These are phyloP conservation scores for Tulasnella sp. DNA, from an alignment of 768 basidiomycete species.

Conservation along the genomic window DNA sequence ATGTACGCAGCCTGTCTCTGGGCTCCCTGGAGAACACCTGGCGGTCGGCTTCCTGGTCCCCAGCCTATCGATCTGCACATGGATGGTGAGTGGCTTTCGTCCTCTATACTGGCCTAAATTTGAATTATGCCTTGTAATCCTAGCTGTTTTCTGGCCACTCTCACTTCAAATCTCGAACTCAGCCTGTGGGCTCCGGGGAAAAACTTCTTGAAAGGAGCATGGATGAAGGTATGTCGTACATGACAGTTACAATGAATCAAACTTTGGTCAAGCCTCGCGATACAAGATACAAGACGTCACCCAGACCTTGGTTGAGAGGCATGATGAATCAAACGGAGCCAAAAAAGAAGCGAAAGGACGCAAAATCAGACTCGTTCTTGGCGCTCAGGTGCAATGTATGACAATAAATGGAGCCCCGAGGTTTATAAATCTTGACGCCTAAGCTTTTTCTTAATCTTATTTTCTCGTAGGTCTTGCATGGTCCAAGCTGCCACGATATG, in stretches of 20 bases:
- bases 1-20: neutral
- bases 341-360: neutral
- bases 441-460: too few relatives aligned
- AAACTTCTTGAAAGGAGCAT: conserved; percentile 16
- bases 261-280: neutral
- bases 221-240: conserved; percentile 8
- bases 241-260: neutral
- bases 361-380: neutral
- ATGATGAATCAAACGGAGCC: neutral
- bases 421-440: neutral
- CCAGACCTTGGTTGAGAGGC: neutral
- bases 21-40: conserved; percentile 8
- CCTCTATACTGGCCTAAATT: neutral
- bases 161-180: conserved; percentile 16
- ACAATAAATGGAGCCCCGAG: neutral
- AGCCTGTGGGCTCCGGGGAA: conserved; percentile 5
- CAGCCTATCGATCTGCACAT: neutral
- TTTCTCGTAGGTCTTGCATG: conserved; percentile 10
- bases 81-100: conserved; percentile 8
- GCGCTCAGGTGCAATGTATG: conserved; percentile 14
- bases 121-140: neutral
- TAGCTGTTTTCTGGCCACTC: conserved; percentile 14
- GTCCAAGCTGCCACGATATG: neutral
- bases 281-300: conserved; percentile 16
- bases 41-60: conserved; percentile 15